These are phyloP conservation scores for Colletotrichum ledebouriae DNA, from an alignment of 2,329 filamentous ascomycete genomes.

Conservation along the genomic window DNA sequence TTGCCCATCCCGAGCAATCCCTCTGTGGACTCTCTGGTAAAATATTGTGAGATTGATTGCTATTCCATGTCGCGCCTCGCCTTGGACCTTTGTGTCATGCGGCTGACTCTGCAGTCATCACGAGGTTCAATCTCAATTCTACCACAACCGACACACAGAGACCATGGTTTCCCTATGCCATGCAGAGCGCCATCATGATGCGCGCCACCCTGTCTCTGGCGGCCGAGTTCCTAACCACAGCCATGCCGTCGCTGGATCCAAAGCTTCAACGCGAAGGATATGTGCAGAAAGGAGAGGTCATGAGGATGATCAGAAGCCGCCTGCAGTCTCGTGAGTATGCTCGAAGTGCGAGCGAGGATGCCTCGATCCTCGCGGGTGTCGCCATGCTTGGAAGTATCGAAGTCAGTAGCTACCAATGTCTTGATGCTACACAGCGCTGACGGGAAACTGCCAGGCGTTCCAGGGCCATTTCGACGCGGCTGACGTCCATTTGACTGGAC, in stretches of 20 bases:
- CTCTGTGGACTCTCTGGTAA: constrained; percentile 35
- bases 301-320: constrained; percentile 37
- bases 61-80: neutral
- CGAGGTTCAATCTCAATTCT: constrained; percentile 41
- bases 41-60: constrained; percentile 36
- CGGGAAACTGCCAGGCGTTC: constrained; percentile 34
- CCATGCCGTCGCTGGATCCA: constrained; percentile 35
- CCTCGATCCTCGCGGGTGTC: constrained; percentile 34
- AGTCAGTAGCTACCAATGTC: constrained; percentile 12
- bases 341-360: constrained; percentile 20
- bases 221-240: constrained; percentile 37
- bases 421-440: neutral
- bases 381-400: constrained; percentile 41
- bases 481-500: constrained; percentile 38
- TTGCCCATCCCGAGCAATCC: constrained; percentile 39
- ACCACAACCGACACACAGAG: constrained; percentile 38
- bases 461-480: constrained; percentile 41
- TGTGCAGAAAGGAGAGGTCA: constrained; percentile 41
- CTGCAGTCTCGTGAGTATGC: constrained; percentile 20
- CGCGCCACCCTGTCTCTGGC: constrained; percentile 41
- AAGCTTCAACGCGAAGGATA: constrained; percentile 39
- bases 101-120: constrained; percentile 38
- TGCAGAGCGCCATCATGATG: constrained; percentile 43
- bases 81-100: too few species aligned
- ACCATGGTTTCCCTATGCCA: constrained; percentile 44